These are phyloP conservation scores for Spinellus fusiger DNA, from an alignment of 192 early-diverging fungal genomes.

Conservation along the genomic window DNA sequence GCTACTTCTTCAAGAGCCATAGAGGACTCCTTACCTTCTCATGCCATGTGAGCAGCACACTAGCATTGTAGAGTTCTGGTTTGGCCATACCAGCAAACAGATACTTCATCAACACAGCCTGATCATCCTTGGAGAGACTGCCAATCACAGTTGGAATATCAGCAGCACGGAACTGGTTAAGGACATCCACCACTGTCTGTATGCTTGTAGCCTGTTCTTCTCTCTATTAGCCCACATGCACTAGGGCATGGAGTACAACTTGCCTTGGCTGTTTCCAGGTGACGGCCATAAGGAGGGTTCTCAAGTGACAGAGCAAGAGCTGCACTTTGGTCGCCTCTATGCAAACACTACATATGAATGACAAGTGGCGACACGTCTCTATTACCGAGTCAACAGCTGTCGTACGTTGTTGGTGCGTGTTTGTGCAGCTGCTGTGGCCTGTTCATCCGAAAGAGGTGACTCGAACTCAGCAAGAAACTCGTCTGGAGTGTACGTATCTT, in stretches of 20 bases:
- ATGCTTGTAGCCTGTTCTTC: constrained; percentile 60
- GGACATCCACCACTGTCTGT: constrained; percentile 74
- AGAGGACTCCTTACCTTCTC: constrained; percentile 75
- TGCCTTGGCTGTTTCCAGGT: constrained; percentile 59
- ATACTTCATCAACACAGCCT: constrained; percentile 87
- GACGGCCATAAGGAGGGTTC: constrained; percentile 66
- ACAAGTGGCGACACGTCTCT: neutral
- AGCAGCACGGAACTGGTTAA: constrained; percentile 61
- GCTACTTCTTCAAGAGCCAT: neutral
- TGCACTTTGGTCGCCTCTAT: constrained; percentile 48
- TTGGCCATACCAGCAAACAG: constrained; percentile 85
- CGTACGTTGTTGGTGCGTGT: constrained; percentile 58
- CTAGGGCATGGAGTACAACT: neutral
- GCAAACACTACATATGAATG: neutral
- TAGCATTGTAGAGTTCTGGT: constrained; percentile 80
- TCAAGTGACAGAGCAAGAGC: constrained; percentile 58
- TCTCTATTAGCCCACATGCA: neutral
- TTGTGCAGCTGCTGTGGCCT: constrained; percentile 48
- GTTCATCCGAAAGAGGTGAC: constrained; percentile 31
- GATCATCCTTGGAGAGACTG: constrained; percentile 48
- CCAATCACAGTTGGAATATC: constrained; percentile 65
- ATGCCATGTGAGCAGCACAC: constrained; percentile 85
- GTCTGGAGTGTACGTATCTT: constrained; percentile 45
- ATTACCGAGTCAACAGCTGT: constrained; percentile 51
- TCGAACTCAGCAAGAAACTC: constrained; percentile 42